Percentiles rank a stretch among this genome's conserved stretches.
Evolutionary conservation across 2,329 filamentous ascomycete species (phyloP).

Genomic region (Claviceps maximensis): DNA sequence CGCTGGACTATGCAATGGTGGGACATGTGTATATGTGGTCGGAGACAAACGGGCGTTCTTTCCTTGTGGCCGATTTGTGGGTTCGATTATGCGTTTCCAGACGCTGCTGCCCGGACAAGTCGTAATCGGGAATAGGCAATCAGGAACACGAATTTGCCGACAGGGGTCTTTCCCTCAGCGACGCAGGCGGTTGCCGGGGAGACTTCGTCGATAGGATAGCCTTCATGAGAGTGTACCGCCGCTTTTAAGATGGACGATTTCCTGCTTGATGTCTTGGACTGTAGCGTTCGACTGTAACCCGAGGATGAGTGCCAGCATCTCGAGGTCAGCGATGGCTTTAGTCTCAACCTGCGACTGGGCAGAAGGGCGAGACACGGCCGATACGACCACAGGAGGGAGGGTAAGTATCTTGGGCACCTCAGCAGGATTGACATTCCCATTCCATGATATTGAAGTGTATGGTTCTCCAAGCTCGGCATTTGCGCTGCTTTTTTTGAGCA

Average conservation of each 20-base stretch:
- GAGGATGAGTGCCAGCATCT: slow-evolving; percentile 21
- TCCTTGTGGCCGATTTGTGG: not conserved
- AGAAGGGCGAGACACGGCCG: not conserved
- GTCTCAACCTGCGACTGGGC: not conserved
- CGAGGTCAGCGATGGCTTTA: slow-evolving; percentile 18
- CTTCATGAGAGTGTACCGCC: slow-evolving; percentile 1
- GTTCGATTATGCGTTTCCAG: not conserved
- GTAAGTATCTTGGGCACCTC: slow-evolving; percentile 10
- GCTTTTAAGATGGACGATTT: slow-evolving; percentile 19
- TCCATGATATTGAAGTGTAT: slow-evolving; percentile 8
- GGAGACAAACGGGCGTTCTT: not conserved
- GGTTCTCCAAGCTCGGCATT: slow-evolving; percentile 7
- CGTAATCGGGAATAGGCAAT: not conserved
- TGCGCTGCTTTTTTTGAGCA: slow-evolving; percentile 34
- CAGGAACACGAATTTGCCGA: not conserved
- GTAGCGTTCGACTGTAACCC: slow-evolving; percentile 22
- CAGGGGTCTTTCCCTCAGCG: not conserved
- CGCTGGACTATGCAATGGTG: not conserved
- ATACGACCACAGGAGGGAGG: slow-evolving; percentile 6
- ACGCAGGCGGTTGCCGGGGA: not conserved
- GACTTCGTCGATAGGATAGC: not conserved
- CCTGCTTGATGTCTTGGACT: slow-evolving; percentile 21
- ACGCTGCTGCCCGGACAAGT: not conserved
- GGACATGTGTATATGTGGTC: not conserved
- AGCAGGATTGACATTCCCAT: slow-evolving; percentile 6